Evolutionary conservation across 495 filamentous ascomycete species (phyloP), one percentile per base, ranked within the genome.

Genomic region (Aspergillus kassunensis): DNA sequence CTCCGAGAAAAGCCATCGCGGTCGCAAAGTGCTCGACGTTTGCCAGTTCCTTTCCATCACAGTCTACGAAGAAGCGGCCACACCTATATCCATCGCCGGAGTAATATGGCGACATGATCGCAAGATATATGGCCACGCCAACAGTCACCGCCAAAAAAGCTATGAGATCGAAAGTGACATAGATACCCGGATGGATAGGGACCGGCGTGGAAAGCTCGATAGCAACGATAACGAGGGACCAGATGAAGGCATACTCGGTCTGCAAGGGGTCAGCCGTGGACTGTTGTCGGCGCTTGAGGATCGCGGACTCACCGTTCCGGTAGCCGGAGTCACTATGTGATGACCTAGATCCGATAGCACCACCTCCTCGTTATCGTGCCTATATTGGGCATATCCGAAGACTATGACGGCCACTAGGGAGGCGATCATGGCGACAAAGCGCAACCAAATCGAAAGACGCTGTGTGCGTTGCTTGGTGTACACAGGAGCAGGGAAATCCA

Each of bases 121-220:
- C 23, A 11, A 53, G 30, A 15, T 53, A 53, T 15, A 46, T 0
- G 9, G 16, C 16, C 5, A 53, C 4, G 9, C 16, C 43, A 12
- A 27, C 33, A 4, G 25, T 23, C 7, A 53, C 18, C 6, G 41
- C 40, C 10, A n/a, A 15, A 19, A 31, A 53, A 0, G 51, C 51
- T 19, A 53, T 27, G 24, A 53, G 19, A 20, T 53, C 51, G 42
- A 53, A 53, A 8, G 51, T 35, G n/a, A 53, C 24, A 15, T 53
- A 53, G n/a, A 53, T 35, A 20, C 41, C 51, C 4, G 40, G 51
- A 35, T 53, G 51, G n/a, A 53, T 24, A 21, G 40, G 31, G 12
- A 23, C 35, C 5, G 49, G 37, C 5, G 40, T 43, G 7, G 37
- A 31, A 0, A 51, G 15, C 15, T 42, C 36, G 12, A 51, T 33